A percentile compares a stretch with the other conserved stretches of the same genome.
These are phyloP conservation scores for Kuraishia capsulata DNA, from an alignment of 805 yeast species.

Conservation along the genomic window DNA sequence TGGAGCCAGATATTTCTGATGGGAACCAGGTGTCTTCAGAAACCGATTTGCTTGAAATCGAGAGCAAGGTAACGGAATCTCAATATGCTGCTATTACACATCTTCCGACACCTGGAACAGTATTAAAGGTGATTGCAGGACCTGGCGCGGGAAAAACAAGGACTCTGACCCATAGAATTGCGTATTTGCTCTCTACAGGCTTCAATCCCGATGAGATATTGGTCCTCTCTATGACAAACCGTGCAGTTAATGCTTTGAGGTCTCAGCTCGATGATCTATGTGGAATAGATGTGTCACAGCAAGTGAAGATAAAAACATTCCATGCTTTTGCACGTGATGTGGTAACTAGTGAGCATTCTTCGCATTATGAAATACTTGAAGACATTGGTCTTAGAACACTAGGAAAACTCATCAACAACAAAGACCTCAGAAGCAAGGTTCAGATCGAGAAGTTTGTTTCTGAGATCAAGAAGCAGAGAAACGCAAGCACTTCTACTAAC, in stretches of 20 bases:
- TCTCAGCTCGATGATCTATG: constrained; percentile 20
- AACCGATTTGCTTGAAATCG: constrained; percentile 8
- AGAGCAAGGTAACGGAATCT: constrained; percentile 26
- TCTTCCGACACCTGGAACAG: constrained; percentile 27
- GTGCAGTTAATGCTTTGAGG: constrained; percentile 46
- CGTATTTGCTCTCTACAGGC: constrained; percentile 29
- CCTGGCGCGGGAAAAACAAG: constrained; percentile 72
- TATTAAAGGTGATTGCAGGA: constrained; percentile 52
- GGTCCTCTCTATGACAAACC: constrained; percentile 59
- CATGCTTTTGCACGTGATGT: constrained; percentile 52
- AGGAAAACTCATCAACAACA: background rate
- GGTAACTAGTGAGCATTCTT: constrained; percentile 26
- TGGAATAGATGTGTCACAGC: constrained; percentile 22
- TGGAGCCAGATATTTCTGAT: too few species aligned
- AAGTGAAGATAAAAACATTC: constrained; percentile 44
- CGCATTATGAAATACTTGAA: constrained; percentile 35
- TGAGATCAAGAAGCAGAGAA: background rate
- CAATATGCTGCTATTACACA: constrained; percentile 37
- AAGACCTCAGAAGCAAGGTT: background rate
- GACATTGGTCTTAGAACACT: constrained; percentile 41
- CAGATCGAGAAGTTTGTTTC: background rate
- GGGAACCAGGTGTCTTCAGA: too few species aligned
- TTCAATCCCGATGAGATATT: constrained; percentile 45
- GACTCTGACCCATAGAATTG: constrained; percentile 46
- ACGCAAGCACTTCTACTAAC: background rate